Base-by-base conservation (phyloP, 306 rosid genomes). In the Psophocarpus tetragonolobus region DNA sequence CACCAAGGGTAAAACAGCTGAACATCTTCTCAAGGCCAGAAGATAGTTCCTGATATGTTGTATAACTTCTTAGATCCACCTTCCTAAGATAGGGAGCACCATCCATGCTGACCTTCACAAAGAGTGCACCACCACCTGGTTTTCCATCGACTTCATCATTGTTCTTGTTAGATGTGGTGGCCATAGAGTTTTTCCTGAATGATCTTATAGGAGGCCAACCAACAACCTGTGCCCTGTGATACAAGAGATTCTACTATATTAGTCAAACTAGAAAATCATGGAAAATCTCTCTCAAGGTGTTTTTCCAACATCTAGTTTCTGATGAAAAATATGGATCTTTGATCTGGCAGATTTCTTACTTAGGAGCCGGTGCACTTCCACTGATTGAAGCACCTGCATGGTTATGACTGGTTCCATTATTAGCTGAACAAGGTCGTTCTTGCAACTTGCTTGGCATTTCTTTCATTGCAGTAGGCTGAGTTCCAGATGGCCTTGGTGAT, bases 161-260 rank as follows among this genome's bases (percentile, higher is more conserved):
- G 86, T 89, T 91, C 86, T 92, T 95, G 3, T 95, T 95, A 2
- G 97, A 82, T 39, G 92, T 64, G 9, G 88, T 86, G 73, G 89
- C 93, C 87, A 95, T 83, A 3, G 97, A 88, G 77, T 89, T 91
- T 86, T 90, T 95, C 86, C 99, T 90, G 65, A 87, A 92, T 54
- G 99, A 88, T 86, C 97, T 87, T 6, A 95, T 91, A 69, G 97
- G 97, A 69, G 99, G 97, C 99, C 99, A 95, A 74, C 99, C 97
- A 75, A 95, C 97, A 83, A 95, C 99, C 80, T 92, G 99, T 47
- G 97, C 90, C 90, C 99, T 95, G 92, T 50, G 74, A 72, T 10
- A 20, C 35, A 83, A 17, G 68, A 61, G 36, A 74, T 72, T 39
- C 62, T 15, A 44, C 33, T 3, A 29, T 3, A 81, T 42, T 11